Evolutionary conservation across 169 alveolate species (phyloP).

Genomic region (Plasmodium gaboni): DNA sequence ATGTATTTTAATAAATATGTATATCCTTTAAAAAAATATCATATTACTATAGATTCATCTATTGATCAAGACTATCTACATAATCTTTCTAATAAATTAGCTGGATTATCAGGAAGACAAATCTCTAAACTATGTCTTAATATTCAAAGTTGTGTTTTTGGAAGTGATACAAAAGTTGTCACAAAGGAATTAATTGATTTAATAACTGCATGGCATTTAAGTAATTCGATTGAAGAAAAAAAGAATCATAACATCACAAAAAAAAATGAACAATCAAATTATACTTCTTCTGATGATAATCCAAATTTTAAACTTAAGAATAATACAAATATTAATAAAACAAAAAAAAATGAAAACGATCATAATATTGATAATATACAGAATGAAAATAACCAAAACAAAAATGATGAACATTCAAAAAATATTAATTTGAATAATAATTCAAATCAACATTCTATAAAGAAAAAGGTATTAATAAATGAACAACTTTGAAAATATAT

Average conservation of each 20-base stretch:
- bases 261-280: not conserved
- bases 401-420: no score
- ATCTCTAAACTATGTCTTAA: conserved; percentile 87
- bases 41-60: conserved; percentile 82
- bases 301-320: not conserved
- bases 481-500: no score
- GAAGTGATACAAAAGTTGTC: conserved; percentile 72
- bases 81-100: conserved; percentile 90
- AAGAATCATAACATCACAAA: not conserved
- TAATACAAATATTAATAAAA: conserved; percentile 1
- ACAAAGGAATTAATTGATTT: conserved; percentile 67
- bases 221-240: conserved; percentile 29
- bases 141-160: conserved; percentile 73
- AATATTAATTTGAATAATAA: no score
- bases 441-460: no score
- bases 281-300: not conserved
- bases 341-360: not conserved
- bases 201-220: conserved; percentile 55
- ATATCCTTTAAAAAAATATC: conserved; percentile 81
- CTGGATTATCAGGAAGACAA: conserved; percentile 97
- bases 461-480: no score
- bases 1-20: conserved; percentile 94
- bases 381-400: no score
- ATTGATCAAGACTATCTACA: conserved; percentile 86
- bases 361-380: no score